Base-by-base conservation (phyloP, 495 filamentous ascomycete species). In the Penicillium nucicola region DNA sequence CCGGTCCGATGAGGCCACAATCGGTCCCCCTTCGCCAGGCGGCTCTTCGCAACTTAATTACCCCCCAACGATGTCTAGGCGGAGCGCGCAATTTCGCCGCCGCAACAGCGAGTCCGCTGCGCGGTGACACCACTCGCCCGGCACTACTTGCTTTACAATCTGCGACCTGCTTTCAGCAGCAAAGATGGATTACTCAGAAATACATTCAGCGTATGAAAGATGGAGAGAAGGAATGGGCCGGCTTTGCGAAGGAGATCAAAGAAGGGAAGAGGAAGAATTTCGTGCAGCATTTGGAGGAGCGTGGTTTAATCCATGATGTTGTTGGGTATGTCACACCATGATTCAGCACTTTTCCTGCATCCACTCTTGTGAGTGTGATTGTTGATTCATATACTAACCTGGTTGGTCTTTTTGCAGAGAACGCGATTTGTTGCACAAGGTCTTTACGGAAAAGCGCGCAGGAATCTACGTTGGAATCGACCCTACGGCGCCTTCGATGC, bases 401-500 rank as follows among this genome's bases (percentile, higher is more conserved):
- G 31, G 50, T 40, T n/a, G 2, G 18, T 40, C 61, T 37, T 58
- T 36, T 44, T 60, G 19, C 50, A 85, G 78, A 17, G 76, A 73
- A 60, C 79, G 85, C 17, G 77, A 87, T 9, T 71, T 78, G n/a
- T 76, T 97, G 28, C 77, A 89, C 35, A 74, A 76, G 41, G 63
- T 95, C 9, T 80, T 97, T 68, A 85, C 78, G 6, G 65, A 75
- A 31, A 86, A 85, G 61, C 77, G 87, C 50, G 78, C 87, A 46
- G 88, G 87, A 25, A 84, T 84, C 42, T 99, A 99, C 62, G 86
- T 87, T 33, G 93, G 93, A 49, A 78, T 99, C 41, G 93, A 99
- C 58, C 91, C 93, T 11, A 97, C 95, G 0, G 95, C 92, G 3
- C 78, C 82, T 20, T 96, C 92, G 4, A 73, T 97, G 55, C 93